Conservation (phyloP, 2,329 filamentous ascomycete species). For the Simplicillium aogashimaense region DNA sequence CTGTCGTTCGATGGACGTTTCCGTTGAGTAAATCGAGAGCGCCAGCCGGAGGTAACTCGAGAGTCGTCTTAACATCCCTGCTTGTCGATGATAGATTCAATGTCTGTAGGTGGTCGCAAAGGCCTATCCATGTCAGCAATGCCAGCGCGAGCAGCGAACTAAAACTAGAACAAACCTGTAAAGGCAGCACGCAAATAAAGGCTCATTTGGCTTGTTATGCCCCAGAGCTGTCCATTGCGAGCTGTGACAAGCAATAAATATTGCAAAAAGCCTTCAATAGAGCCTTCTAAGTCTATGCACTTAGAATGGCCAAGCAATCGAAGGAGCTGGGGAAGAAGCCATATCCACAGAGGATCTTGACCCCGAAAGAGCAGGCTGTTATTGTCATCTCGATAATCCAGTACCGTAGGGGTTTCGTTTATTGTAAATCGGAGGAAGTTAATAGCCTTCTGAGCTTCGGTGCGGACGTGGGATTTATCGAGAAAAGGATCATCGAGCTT, state of each 20-base stretch:
- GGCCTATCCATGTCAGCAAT: slow-evolving; percentile 15
- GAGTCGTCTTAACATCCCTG: slow-evolving; percentile 14
- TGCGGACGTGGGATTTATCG: slow-evolving; percentile 39
- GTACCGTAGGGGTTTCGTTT: slow-evolving; percentile 61
- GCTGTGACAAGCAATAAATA: slow-evolving; percentile 35
- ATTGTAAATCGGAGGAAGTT: slow-evolving; percentile 69
- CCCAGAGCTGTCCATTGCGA: slow-evolving; percentile 37
- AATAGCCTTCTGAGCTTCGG: slow-evolving; percentile 61
- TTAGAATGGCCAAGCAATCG: slow-evolving; percentile 43
- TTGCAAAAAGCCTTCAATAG: slow-evolving; percentile 43
- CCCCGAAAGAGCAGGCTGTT: slow-evolving; percentile 40
- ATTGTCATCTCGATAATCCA: slow-evolving; percentile 35
- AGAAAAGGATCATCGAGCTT: slow-evolving; percentile 60
- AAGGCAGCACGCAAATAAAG: slow-evolving; percentile 39
- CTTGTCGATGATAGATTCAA: slow-evolving; percentile 15
- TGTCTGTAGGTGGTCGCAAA: slow-evolving; percentile 24
- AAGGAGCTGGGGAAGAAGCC: slow-evolving; percentile 51
- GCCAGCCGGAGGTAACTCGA: slow-evolving; percentile 27
- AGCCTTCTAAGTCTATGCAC: slow-evolving; percentile 35
- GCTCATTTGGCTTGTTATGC: slow-evolving; percentile 29
- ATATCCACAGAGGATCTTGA: slow-evolving; percentile 53
- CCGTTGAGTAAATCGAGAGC: slow-evolving; percentile 19
- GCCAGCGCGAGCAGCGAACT: neutral
- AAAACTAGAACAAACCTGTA: slow-evolving; percentile 25
- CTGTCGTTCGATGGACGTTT: too few species aligned